phyloP scores from a whole-genome alignment of 805 yeast genomes.

The Starmerella etchellsii region DNA sequence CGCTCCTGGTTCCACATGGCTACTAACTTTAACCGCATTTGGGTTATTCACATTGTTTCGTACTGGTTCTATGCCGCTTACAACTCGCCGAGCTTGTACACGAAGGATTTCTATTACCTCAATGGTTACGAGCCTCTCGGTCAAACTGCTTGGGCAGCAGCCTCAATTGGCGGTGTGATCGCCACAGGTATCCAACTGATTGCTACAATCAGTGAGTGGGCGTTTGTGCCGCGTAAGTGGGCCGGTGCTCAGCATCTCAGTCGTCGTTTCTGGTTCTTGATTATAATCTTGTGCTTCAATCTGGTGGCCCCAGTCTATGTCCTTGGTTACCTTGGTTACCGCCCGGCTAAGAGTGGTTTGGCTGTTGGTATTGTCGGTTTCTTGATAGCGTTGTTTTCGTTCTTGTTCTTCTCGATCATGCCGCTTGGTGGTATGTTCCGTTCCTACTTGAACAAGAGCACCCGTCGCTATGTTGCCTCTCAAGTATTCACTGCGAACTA shows the following conservation, averaged over 20 bases:
- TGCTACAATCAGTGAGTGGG: slow-evolving; percentile 89
- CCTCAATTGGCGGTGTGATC: slow-evolving; percentile 82
- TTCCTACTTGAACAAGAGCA: slow-evolving; percentile 71
- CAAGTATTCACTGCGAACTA: slow-evolving; percentile 93
- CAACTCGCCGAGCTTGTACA: slow-evolving; percentile 83
- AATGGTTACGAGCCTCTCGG: slow-evolving; percentile 76
- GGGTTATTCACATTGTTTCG: slow-evolving; percentile 82
- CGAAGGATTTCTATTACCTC: slow-evolving; percentile 72
- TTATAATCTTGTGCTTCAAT: slow-evolving; percentile 53
- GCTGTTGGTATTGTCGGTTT: slow-evolving; percentile 77
- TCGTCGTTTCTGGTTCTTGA: slow-evolving; percentile 69
- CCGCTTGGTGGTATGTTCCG: slow-evolving; percentile 96
- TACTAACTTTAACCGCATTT: slow-evolving; percentile 94
- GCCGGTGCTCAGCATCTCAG: slow-evolving; percentile 96
- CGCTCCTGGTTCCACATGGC: slow-evolving; percentile 96
- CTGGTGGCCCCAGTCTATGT: slow-evolving; percentile 79
- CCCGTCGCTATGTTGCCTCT: slow-evolving; percentile 81
- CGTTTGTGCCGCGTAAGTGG: slow-evolving; percentile 95
- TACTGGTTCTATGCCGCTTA: slow-evolving; percentile 94
- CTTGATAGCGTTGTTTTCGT: slow-evolving; percentile 73
- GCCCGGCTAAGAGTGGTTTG: slow-evolving; percentile 54
- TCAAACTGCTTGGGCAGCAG: slow-evolving; percentile 85
- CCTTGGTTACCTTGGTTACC: slow-evolving; percentile 58
- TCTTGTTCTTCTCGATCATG: slow-evolving; percentile 81
- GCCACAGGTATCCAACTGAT: slow-evolving; percentile 69